Base-by-base conservation (phyloP, 306 rosid species). In the Quercus bicolor region DNA sequence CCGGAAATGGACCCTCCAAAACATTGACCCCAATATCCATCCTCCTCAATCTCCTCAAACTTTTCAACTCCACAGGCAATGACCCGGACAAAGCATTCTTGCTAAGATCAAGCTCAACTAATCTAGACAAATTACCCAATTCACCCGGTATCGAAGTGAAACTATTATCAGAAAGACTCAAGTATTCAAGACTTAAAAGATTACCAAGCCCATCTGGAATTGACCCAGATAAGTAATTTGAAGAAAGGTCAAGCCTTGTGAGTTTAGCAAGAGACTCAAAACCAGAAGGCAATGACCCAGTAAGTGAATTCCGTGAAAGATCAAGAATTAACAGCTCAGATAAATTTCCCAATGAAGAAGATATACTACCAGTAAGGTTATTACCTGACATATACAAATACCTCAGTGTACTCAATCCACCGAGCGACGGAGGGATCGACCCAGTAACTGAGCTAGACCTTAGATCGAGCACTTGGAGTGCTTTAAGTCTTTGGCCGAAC, bases 221-320 rank as follows among this genome's bases (percentile, higher is more conserved):
- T 18, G 81, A 20, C 73, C 97, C 99, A 77, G 90, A 84, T 13
- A 96, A 82, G 79, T 71, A 91, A 82, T 96, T 96, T 1, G 88
- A 77, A 73, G 96, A 85, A 65, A 96, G 89, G 55, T 93, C 88
- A 40, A 96, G 90, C 72, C 54, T 79, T 12, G 86, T 80, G 69
- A 95, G 94, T 28, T 93, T 90, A 12, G 59, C 43, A 73, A 93
- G 92, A 23, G 85, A 81, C 7, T 88, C 79, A 56, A 95, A 83
- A 60, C 75, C 76, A 5, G 56, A 31, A 13, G 98, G 94, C 5
- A 95, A 48, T 56, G 85, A 23, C 56, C 97, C 99, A 73, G 96
- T 79, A 68, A 95, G 88, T 15, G 84, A 71, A 81, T 95, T 95
- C 14, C 76, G 37, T 72, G 95, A 90, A 79, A 95, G 92, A 85